These are phyloP conservation scores for Hemileia vastatrix DNA, from an alignment of 1,284 basidiomycete species.

Conservation along the genomic window DNA sequence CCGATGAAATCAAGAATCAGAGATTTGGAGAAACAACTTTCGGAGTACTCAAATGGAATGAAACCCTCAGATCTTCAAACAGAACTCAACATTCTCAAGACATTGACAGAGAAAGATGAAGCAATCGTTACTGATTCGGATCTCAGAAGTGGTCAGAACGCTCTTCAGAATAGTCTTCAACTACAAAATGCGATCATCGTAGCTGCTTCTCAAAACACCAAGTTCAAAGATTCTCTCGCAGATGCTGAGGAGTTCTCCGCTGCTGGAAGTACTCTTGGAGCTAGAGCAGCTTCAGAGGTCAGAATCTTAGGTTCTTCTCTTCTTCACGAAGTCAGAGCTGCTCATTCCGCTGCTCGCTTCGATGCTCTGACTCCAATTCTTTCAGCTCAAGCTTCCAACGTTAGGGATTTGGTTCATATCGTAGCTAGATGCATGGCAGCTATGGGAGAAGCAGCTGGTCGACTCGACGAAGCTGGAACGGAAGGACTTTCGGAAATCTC, in stretches of 20 bases:
- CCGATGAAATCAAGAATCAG: conserved; percentile 59
- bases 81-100: not conserved
- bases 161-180: conserved; percentile 32
- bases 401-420: not conserved
- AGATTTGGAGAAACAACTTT: conserved; percentile 56
- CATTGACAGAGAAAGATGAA: not conserved
- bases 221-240: conserved; percentile 30
- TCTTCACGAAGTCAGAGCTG: not conserved
- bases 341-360: not conserved
- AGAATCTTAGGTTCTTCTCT: not conserved
- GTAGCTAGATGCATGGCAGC: not conserved
- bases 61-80: not conserved
- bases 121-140: not conserved
- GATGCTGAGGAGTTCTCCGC: conserved; percentile 7
- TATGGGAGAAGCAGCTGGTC: not conserved
- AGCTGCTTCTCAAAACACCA: conserved; percentile 32
- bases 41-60: not conserved
- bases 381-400: not conserved
- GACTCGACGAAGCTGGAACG: not conserved
- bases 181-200: conserved; percentile 32
- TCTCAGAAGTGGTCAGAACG: not conserved
- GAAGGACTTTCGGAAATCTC: not conserved
- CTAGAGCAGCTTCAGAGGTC: not conserved
- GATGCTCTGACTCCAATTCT: not conserved
- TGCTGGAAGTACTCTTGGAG: not conserved